Evolutionary conservation across 495 filamentous ascomycete genomes (phyloP).

Genomic region (Astrothelium macrocarpum): DNA sequence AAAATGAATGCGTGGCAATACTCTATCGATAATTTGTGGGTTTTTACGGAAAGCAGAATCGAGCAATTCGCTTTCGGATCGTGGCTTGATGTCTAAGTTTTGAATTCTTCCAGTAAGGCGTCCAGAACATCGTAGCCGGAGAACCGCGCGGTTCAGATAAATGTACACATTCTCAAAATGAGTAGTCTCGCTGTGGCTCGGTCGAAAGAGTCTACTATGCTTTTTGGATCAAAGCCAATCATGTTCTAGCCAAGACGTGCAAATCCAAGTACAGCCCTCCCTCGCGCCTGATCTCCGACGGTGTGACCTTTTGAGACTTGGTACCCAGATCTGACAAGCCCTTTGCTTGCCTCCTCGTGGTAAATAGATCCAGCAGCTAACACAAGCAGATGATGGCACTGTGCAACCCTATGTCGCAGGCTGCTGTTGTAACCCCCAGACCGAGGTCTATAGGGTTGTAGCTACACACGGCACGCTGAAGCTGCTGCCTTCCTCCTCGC

Average conservation of each 20-base stretch:
- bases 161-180: not conserved
- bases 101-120: not conserved
- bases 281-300: not conserved
- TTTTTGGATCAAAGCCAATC: not conserved
- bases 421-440: not conserved
- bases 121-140: not conserved
- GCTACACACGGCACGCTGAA: not conserved
- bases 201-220: not conserved
- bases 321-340: not conserved
- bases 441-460: not conserved
- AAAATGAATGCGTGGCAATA: not conserved
- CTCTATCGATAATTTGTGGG: not conserved
- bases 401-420: not conserved
- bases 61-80: not conserved
- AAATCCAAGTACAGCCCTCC: not conserved
- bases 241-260: not conserved
- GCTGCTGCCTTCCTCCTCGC: not conserved
- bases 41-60: slow-evolving; percentile 1
- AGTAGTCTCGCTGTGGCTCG: not conserved
- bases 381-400: not conserved
- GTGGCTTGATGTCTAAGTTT: not conserved
- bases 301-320: not conserved
- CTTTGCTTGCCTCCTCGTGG: not conserved
- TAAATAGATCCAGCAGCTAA: not conserved
- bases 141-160: not conserved